Evolutionary conservation across 768 basidiomycete genomes (phyloP), one percentile per base, ranked within the genome.

Genomic region (Serendipita sp.): DNA sequence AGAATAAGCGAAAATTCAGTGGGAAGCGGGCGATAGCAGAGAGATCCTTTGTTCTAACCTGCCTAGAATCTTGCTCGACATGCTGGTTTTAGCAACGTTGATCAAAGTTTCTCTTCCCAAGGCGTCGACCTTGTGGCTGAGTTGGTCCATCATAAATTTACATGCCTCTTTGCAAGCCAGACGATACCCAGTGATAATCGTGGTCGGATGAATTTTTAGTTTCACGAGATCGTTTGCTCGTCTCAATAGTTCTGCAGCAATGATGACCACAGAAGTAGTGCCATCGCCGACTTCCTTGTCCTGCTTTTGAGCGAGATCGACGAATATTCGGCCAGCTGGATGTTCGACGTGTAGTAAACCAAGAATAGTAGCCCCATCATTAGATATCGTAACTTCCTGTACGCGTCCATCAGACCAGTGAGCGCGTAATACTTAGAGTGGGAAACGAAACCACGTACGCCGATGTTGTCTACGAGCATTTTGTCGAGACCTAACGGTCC

Each of bases 281-380:
- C 96, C 96, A 77, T 99, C 96, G 44, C 96, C 96, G 8, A 99
- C 96, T 76, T 99, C 96, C 73, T 94, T 96, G 75, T 99, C 96
- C 75, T 98, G 94, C 72, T 98, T 97, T 76, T 98, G 94, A 1
- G 96, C 93, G 51, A 99, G 88, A 75, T 97, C 93, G 54, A 98
- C 94, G 68, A 99, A 92, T 68, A 99, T 93, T 68, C 91, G 87
- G 23, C 93, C 96, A 3, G 96, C 96, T 32, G 96, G 96, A 72
- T 98, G 92, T 71, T 96, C 91, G 51, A 99, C 94, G 15, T 91
- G 85, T 45, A 98, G 79, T 18, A 98, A 80, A 28, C 90, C 86
- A 44, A 99, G 84, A 70, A 99, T 99, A n/a, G 96, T 98, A 15
- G 96, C 96, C 56, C 96, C 96, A 77, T 98, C 96, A 76, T 99